Percentiles rank a stretch among this genome's conserved stretches.
phyloP scores from a whole-genome alignment of 176 grass and related monocot genomes.

The Coix lacrymajobi region DNA sequence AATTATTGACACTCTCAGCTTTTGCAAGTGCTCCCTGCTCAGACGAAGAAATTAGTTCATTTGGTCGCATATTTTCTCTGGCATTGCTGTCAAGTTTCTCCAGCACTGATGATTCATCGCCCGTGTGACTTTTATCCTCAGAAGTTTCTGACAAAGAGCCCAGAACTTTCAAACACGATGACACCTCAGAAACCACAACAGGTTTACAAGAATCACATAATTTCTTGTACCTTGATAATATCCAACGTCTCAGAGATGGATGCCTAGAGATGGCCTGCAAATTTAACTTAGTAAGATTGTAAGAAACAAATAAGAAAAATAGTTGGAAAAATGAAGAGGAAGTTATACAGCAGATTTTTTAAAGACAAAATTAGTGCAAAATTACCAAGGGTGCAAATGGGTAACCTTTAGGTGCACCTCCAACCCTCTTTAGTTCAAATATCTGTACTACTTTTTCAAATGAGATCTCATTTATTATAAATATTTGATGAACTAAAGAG shows the following conservation, averaged over 20 bases:
- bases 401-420: too few species aligned
- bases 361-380: not conserved
- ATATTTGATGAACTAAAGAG: too few species aligned
- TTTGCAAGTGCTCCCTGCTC: slow-evolving; percentile 4
- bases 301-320: slow-evolving; percentile 17
- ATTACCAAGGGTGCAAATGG: too few species aligned
- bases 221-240: slow-evolving; percentile 65
- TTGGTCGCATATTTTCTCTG: slow-evolving; percentile 9
- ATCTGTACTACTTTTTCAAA: too few species aligned
- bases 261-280: slow-evolving; percentile 63
- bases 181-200: slow-evolving; percentile 56
- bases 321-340: not conserved
- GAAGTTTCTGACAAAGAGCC: slow-evolving; percentile 60
- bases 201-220: slow-evolving; percentile 47
- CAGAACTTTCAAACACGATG: slow-evolving; percentile 67
- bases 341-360: not conserved
- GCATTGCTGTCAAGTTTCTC: slow-evolving; percentile 23
- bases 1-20: slow-evolving; percentile 2
- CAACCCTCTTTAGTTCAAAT: too few species aligned
- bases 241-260: slow-evolving; percentile 73
- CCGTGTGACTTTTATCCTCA: slow-evolving; percentile 42
- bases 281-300: slow-evolving; percentile 16
- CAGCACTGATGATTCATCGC: slow-evolving; percentile 19
- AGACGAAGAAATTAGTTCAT: not conserved
- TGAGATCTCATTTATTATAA: too few species aligned